Base-by-base conservation (phyloP, 1,139 yeast genomes). In the Saccharomyces hybrid region DNA sequence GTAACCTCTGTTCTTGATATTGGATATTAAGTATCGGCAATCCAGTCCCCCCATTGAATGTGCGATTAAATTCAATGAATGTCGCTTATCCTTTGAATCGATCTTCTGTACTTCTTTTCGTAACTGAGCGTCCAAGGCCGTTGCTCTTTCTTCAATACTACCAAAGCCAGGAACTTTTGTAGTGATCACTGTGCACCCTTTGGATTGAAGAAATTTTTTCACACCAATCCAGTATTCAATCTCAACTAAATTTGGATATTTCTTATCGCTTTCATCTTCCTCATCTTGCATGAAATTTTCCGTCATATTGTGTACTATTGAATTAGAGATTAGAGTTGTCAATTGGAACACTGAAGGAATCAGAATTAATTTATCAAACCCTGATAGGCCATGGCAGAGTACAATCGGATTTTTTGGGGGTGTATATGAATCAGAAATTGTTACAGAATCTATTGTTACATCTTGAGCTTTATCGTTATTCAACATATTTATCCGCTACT, bases 1-100 rank as follows among this genome's bases (percentile, higher is more conserved):
- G 61, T 80, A 86, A 52, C 77, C 73, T 38, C 70, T 63, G 55
- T 71, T 59, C 23, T 75, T 72, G 16, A 85, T 68, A 52, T 79
- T 73, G 0, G 88, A 78, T 1, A 88, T 85, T 60, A 90, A 70
- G 64, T 84, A 88, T 51, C 97, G 71, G 44, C 91, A 81, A 67
- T 90, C 97, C 46, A 90, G 72, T 0, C 97, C 97, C 7, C 97
- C 97, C 96, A 90, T 89, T 0, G 96, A 88, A 67, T 90, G 97
- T n/a, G 95, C 95, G 23, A 90, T 76, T 44, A 90, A 69, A 65
- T 90, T 90, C 14, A 90, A 73, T 57, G 61, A 63, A 3, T 58
- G 55, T 11, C 55, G 49, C 3, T 58, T 57, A 11, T 46, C 58
- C 51, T 69, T 66, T 2, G 63, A 55, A 14, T 75, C 65, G 16